Conservation (phyloP, 2,329 filamentous ascomycete genomes). For the Harringtonia lauricola region DNA sequence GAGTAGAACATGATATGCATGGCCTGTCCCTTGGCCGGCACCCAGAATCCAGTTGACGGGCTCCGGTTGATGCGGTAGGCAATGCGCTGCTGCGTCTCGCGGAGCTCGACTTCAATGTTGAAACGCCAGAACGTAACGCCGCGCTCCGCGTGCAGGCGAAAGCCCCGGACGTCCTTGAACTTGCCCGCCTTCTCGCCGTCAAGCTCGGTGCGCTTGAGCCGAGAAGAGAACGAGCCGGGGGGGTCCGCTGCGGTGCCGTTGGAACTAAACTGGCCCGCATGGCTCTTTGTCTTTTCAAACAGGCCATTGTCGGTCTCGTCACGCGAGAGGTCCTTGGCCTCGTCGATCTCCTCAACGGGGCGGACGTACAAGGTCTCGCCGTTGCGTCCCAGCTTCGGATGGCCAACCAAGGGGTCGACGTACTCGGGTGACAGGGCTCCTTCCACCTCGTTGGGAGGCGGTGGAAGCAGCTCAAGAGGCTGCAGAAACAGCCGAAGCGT, state of each 20-base stretch:
- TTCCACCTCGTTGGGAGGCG: conserved; percentile 59
- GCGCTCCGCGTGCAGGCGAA: conserved; percentile 72
- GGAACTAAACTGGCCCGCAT: conserved; percentile 32
- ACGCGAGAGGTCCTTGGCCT: conserved; percentile 65
- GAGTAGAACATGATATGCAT: conserved; percentile 99
- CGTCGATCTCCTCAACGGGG: conserved; percentile 76
- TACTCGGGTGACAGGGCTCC: conserved; percentile 65
- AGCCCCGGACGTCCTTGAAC: conserved; percentile 72
- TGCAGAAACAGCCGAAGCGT: conserved; percentile 78
- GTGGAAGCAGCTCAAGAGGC: conserved; percentile 69
- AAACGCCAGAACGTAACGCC: conserved; percentile 96
- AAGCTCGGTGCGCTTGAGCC: conserved; percentile 38
- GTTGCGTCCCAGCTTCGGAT: conserved; percentile 73
- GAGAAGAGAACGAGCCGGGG: conserved; percentile 41
- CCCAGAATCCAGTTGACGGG: conserved; percentile 86
- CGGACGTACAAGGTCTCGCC: conserved; percentile 82
- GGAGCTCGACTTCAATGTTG: conserved; percentile 84
- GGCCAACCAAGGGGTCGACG: conserved; percentile 78
- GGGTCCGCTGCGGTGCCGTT: conserved; percentile 32
- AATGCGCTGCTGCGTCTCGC: conserved; percentile 67
- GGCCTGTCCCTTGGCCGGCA: conserved; percentile 67
- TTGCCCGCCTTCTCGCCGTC: conserved; percentile 77
- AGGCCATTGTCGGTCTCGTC: conserved; percentile 74
- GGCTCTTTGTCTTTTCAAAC: conserved; percentile 57
- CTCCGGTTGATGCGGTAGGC: conserved; percentile 94